These are phyloP conservation scores for Xylaria bambusicola DNA, from an alignment of 495 filamentous ascomycete genomes.

Conservation along the genomic window DNA sequence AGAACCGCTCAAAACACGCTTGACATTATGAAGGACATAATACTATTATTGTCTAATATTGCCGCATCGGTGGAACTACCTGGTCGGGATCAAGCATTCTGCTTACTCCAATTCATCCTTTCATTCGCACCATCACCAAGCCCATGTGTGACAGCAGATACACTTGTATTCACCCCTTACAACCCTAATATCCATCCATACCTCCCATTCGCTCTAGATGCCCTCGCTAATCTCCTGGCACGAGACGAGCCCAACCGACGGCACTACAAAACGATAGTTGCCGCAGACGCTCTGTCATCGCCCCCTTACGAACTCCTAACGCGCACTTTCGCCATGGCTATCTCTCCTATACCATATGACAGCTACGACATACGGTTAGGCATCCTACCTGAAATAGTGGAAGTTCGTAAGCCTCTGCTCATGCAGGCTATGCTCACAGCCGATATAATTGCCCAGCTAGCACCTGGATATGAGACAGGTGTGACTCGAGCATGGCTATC, in stretches of 20 bases:
- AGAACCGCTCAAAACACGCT: slow-evolving; percentile 77
- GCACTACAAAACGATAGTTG: slow-evolving; percentile 78
- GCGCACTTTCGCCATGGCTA: slow-evolving; percentile 82
- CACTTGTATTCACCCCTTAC: slow-evolving; percentile 76
- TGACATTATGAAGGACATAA: slow-evolving; percentile 95
- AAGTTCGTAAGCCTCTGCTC: slow-evolving; percentile 80
- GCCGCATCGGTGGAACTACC: slow-evolving; percentile 79
- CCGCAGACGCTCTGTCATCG: slow-evolving; percentile 60
- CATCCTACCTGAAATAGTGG: slow-evolving; percentile 62
- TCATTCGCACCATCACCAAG: slow-evolving; percentile 82
- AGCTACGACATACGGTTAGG: slow-evolving; percentile 43
- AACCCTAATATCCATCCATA: slow-evolving; percentile 81
- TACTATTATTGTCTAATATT: slow-evolving; percentile 85
- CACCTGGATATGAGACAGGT: slow-evolving; percentile 67
- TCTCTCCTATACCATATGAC: slow-evolving; percentile 77
- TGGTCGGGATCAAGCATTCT: slow-evolving; percentile 83
- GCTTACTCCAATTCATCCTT: slow-evolving; percentile 83
- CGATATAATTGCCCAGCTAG: slow-evolving; percentile 79
- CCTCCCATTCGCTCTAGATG: slow-evolving; percentile 84
- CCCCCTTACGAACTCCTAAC: slow-evolving; percentile 82
- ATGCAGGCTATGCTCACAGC: slow-evolving; percentile 91
- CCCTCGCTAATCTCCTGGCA: slow-evolving; percentile 86
- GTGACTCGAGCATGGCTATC: slow-evolving; percentile 82
- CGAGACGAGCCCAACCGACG: slow-evolving; percentile 90
- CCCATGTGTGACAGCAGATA: slow-evolving; percentile 51